Evolutionary conservation across 371 early-diverging fungal species (phyloP).

Genomic region (Apophysomyces elegans): DNA sequence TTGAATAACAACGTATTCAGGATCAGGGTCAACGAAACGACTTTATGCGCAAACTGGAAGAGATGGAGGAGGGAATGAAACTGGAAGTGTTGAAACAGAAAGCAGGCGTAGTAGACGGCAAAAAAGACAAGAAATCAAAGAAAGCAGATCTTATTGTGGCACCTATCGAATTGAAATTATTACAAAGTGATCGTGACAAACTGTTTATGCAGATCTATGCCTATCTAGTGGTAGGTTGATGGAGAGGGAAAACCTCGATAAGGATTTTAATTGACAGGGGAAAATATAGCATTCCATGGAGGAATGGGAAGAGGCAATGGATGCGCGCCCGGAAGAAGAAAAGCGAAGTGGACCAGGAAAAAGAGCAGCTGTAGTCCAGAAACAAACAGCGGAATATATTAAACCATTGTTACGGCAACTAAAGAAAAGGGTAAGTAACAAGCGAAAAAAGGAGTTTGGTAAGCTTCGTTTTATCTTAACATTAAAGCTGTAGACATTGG

Average conservation of each 20-base stretch:
- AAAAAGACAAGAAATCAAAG: conserved; percentile 43
- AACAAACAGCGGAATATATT: conserved; percentile 88
- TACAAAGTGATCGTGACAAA: conserved; percentile 79
- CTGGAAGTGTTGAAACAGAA: conserved; percentile 73
- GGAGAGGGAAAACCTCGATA: background rate
- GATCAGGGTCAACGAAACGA: conserved; percentile 87
- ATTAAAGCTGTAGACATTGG: conserved; percentile 47
- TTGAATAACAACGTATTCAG: conserved; percentile 4
- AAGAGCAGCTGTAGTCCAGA: conserved; percentile 77
- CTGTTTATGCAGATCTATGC: conserved; percentile 77
- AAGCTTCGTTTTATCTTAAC: background rate
- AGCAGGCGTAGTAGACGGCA: conserved; percentile 45
- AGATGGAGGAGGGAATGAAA: conserved; percentile 83
- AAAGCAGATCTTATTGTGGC: conserved; percentile 43
- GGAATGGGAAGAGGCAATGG: conserved; percentile 89
- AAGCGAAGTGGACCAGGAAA: conserved; percentile 79
- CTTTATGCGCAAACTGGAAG: conserved; percentile 82
- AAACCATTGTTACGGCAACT: conserved; percentile 89
- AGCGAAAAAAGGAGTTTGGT: background rate
- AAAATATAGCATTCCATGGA: conserved; percentile 65
- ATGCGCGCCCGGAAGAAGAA: conserved; percentile 77
- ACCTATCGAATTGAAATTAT: conserved; percentile 57
- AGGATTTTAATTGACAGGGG: background rate
- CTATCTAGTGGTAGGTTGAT: conserved; percentile 68
- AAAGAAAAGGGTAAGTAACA: conserved; percentile 62